Evolutionary conservation across 2,329 filamentous ascomycete species (phyloP), one percentile per base, ranked within the genome.

Genomic region (Ophiostoma himal-ulmi): DNA sequence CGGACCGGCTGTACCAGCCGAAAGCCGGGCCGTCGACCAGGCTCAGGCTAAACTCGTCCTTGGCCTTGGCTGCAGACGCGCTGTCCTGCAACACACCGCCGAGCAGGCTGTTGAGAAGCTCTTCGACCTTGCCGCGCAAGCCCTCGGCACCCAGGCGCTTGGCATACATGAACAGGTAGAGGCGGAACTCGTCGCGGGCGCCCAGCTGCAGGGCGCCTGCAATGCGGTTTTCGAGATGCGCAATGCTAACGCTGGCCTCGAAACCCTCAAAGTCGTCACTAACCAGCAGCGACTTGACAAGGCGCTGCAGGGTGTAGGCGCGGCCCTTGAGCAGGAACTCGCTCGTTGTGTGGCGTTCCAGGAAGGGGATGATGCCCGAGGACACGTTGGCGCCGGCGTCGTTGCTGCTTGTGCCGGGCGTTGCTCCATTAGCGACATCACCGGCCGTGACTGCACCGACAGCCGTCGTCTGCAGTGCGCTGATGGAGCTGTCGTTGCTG

Each of bases 161-260:
- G 3, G 94, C 94, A 77, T 99, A 99, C 93, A 98, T 98, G 76
- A 93, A 91, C n/a, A 99, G 82, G 77, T 98, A 98, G 1, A 97
- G 84, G 71, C 93, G 88, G 81, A 98, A 99, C 78, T 99, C 95
- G 71, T 98, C 94, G 75, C 89, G 91, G 0, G 95, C 91, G 3
- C 91, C 92, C 0, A 99, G 82, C 72, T 92, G 90, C 77, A 96
- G 81, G 0, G 95, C 92, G 4, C 93, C 96, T 2, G 95, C 94
- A 65, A 99, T 89, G 54, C 96, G 88, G 76, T 97, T 98, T 79
- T 99, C 95, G 14, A 99, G 83, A 81, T 99, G 95, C 7, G 94
- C 94, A 73, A 99, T 93, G 70, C 92, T 96, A 67, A 97, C 91
- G 62, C 88, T 91, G 30, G 92, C 92, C 79, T 99, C 96, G 73